A percentile compares a stretch with the other conserved stretches of the same genome.
These are phyloP conservation scores for Trichoderma lentiforme DNA, from an alignment of 2,329 filamentous ascomycete species.

Conservation along the genomic window DNA sequence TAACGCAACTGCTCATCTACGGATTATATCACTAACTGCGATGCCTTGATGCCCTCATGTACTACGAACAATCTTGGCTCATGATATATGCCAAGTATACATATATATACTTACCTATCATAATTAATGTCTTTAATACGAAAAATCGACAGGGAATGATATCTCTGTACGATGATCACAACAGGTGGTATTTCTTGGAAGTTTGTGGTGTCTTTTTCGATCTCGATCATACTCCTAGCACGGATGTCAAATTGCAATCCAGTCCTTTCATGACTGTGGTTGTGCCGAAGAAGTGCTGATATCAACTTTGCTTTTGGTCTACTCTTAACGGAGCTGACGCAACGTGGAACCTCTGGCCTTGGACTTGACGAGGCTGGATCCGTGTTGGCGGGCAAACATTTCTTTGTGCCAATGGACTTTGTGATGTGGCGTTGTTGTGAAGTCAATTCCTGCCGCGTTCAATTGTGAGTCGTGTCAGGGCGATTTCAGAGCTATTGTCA, in stretches of 20 bases:
- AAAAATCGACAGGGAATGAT: background rate
- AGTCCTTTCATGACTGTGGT: conserved; percentile 78
- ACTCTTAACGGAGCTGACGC: conserved; percentile 27
- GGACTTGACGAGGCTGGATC: conserved; percentile 17
- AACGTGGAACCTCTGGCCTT: conserved; percentile 22
- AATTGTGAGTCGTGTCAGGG: background rate
- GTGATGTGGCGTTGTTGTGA: background rate
- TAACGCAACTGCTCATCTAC: conserved; percentile 23
- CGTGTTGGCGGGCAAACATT: conserved; percentile 31
- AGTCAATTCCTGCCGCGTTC: background rate
- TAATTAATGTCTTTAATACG: conserved; percentile 14
- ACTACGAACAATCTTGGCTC: conserved; percentile 10
- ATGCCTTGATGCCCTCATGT: conserved; percentile 15
- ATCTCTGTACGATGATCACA: background rate
- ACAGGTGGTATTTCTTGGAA: background rate
- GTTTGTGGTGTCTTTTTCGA: background rate
- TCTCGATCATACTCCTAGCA: conserved; percentile 54
- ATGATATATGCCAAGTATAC: conserved; percentile 15
- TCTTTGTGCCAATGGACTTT: background rate
- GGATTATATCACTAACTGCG: conserved; percentile 8
- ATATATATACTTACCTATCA: conserved; percentile 10
- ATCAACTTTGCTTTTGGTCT: conserved; percentile 47
- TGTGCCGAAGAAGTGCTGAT: conserved; percentile 99
- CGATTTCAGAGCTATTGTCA: background rate
- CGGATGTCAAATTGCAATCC: conserved; percentile 99